Percentiles rank a stretch among this genome's conserved stretches.
Conservation (phyloP, 2,329 filamentous ascomycete species). For the Zymoseptoria passerinii region DNA sequence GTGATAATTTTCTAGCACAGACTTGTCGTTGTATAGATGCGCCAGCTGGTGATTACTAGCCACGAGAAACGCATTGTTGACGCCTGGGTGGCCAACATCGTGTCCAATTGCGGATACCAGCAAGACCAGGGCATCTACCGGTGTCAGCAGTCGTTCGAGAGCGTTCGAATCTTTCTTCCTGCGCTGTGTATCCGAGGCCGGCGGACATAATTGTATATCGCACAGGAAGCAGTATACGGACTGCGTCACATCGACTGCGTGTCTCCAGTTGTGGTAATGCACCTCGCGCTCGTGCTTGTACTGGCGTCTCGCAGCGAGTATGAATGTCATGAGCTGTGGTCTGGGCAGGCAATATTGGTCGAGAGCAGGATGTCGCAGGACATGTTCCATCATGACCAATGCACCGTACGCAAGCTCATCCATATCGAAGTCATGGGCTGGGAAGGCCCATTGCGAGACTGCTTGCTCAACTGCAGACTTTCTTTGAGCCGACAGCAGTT, state of each 20-base stretch:
- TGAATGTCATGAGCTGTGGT: conserved; percentile 66
- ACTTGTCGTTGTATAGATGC: conserved; percentile 93
- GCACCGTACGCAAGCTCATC: conserved; percentile 83
- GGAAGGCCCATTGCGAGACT: conserved; percentile 77
- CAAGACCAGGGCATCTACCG: conserved; percentile 81
- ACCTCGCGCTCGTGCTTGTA: conserved; percentile 60
- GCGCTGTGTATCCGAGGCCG: conserved; percentile 51
- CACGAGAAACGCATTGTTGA: conserved; percentile 94
- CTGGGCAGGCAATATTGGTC: conserved; percentile 47
- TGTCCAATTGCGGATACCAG: conserved; percentile 95
- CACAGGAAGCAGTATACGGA: conserved; percentile 88
- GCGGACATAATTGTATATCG: conserved; percentile 49
- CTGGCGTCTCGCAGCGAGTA: conserved; percentile 81
- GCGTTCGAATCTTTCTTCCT: conserved; percentile 36
- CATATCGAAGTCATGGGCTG: conserved; percentile 79
- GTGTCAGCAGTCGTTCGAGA: conserved; percentile 68
- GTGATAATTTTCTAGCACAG: conserved; percentile 93
- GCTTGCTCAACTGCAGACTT: conserved; percentile 51
- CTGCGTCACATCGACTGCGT: conserved; percentile 92
- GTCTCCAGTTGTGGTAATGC: conserved; percentile 89
- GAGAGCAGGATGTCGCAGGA: conserved; percentile 70
- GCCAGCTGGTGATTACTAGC: conserved; percentile 87
- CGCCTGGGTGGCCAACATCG: conserved; percentile 92
- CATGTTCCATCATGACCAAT: conserved; percentile 84
- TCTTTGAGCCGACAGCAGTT: conserved; percentile 59